Percentiles rank a stretch among this genome's conserved stretches.
phyloP scores from a whole-genome alignment of 2,329 filamentous ascomycete species.

The Aspergillus arachidicola region DNA sequence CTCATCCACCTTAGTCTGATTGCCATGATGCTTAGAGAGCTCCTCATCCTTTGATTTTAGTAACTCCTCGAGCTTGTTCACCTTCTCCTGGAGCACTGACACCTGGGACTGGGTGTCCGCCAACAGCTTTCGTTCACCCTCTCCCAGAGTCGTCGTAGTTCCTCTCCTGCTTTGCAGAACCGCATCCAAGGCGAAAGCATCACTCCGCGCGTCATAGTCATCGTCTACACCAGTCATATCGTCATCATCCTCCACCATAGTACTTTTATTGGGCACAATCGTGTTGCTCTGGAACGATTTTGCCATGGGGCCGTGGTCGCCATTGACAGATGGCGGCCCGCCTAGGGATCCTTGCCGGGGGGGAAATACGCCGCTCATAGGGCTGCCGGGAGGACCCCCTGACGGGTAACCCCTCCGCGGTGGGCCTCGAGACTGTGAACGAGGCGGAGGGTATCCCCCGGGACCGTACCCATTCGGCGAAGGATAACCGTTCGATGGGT shows the following conservation, averaged over 20 bases:
- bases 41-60: conserved; percentile 73
- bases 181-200: conserved; percentile 64
- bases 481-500: conserved; percentile 57
- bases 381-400: conserved; percentile 39
- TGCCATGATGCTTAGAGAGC: conserved; percentile 62
- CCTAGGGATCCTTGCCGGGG: conserved; percentile 46
- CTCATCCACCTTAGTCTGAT: conserved; percentile 60
- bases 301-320: conserved; percentile 74
- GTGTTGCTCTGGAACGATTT: conserved; percentile 95
- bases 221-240: conserved; percentile 62
- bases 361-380: conserved; percentile 36
- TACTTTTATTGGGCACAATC: conserved; percentile 96
- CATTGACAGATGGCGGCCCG: conserved; percentile 54
- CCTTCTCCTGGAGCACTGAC: conserved; percentile 70
- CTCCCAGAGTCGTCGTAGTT: conserved; percentile 53
- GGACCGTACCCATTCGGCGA: conserved; percentile 57
- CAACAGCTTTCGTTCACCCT: conserved; percentile 70
- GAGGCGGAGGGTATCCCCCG: conserved; percentile 38
- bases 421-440: conserved; percentile 47
- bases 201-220: conserved; percentile 60
- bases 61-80: conserved; percentile 70
- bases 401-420: conserved; percentile 40
- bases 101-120: conserved; percentile 81
- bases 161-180: conserved; percentile 49
- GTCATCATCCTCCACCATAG: conserved; percentile 94